Evolutionary conservation across 495 filamentous ascomycete species (phyloP).

Genomic region (Friedmanniomyces simplex): DNA sequence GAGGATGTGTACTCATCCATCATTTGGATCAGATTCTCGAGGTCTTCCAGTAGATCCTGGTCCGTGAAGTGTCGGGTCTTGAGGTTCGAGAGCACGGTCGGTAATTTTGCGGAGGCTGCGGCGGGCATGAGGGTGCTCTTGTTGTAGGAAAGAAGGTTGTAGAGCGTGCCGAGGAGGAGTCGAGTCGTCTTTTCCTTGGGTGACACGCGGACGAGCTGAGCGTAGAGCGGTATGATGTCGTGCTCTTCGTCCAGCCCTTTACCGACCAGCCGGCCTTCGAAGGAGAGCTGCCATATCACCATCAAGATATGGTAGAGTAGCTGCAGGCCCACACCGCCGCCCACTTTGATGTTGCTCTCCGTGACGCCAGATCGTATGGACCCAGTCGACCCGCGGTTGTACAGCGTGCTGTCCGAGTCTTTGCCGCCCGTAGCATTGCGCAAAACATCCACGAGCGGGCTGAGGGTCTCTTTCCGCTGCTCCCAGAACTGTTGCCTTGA

Average conservation of each 20-base stretch:
- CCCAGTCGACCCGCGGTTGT: conserved; percentile 44
- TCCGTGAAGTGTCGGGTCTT: conserved; percentile 76
- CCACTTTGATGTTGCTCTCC: conserved; percentile 51
- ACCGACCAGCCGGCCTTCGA: conserved; percentile 74
- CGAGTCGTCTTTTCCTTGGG: conserved; percentile 98
- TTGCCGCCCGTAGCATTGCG: conserved; percentile 64
- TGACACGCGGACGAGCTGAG: conserved; percentile 76
- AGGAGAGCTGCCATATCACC: conserved; percentile 90
- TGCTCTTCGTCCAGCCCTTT: conserved; percentile 82
- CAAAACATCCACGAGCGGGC: conserved; percentile 73
- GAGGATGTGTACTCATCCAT: conserved; percentile 90
- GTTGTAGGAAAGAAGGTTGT: conserved; percentile 74
- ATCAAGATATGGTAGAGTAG: conserved; percentile 90
- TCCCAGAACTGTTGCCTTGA: conserved; percentile 83
- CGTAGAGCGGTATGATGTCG: conserved; percentile 84
- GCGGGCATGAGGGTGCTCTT: conserved; percentile 66
- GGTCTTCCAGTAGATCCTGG: conserved; percentile 78
- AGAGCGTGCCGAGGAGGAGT: conserved; percentile 75
- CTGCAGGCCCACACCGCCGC: conserved; percentile 81
- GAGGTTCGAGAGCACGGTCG: conserved; percentile 69
- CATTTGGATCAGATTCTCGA: conserved; percentile 61
- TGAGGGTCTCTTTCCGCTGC: conserved; percentile 69
- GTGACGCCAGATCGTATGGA: conserved; percentile 42
- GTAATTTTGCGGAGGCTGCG: conserved; percentile 72
- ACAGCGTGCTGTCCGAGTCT: conserved; percentile 57